phyloP scores from a whole-genome alignment of 192 early-diverging fungal species.

The Coemansia reversa region DNA sequence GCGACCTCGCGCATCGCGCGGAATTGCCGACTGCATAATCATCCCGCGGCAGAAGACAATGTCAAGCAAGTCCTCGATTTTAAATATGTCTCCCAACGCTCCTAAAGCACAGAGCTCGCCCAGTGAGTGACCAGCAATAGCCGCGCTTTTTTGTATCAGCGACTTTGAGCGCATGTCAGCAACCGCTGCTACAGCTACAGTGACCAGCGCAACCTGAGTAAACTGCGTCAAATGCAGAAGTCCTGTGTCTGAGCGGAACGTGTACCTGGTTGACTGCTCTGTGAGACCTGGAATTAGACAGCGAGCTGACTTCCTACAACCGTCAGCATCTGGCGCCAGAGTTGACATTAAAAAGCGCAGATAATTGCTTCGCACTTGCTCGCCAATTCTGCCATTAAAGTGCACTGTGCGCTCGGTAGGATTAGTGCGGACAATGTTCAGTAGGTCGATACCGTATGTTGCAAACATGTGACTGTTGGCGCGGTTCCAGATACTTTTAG shows the following conservation, averaged over 20 bases:
- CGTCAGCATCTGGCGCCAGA: conserved; percentile 56
- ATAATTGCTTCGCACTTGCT: conserved; percentile 77
- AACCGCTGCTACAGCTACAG: conserved; percentile 84
- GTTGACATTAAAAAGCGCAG: conserved; percentile 53
- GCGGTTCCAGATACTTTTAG: conserved; percentile 83
- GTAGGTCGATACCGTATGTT: conserved; percentile 83
- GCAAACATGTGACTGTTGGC: conserved; percentile 80
- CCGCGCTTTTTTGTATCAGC: conserved; percentile 70
- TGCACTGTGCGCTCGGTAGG: conserved; percentile 65
- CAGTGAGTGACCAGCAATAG: conserved; percentile 89
- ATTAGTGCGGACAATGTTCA: conserved; percentile 86
- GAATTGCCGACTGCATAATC: conserved; percentile 91
- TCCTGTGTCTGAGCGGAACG: conserved; percentile 74
- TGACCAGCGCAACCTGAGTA: conserved; percentile 80
- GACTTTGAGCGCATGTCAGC: conserved; percentile 82
- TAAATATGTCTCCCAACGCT: conserved; percentile 67
- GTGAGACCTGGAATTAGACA: too few relatives aligned
- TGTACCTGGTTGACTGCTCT: conserved; percentile 63
- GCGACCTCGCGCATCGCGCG: conserved; percentile 69
- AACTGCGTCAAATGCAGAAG: conserved; percentile 90
- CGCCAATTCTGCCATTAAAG: conserved; percentile 85
- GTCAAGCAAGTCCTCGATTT: conserved; percentile 76
- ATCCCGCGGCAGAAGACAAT: conserved; percentile 94
- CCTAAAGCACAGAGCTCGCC: conserved; percentile 88
- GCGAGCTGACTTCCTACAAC: conserved; percentile 46